Conservation (phyloP, 2,329 filamentous ascomycete species). For the Xylaria multiplex region DNA sequence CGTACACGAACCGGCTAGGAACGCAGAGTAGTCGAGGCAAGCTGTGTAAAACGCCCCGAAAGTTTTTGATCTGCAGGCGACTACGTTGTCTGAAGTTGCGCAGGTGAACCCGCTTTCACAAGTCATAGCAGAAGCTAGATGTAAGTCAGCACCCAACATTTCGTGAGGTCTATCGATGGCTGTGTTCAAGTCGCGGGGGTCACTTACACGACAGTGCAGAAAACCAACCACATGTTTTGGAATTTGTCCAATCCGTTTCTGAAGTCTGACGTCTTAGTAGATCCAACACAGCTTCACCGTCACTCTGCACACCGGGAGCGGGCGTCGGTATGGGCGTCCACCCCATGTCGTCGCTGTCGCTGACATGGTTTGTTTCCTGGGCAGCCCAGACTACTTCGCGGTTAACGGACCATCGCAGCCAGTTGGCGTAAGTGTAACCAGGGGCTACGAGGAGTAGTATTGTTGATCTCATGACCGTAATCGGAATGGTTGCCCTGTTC, state of each 20-base stretch:
- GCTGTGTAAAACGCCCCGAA: constrained; percentile 48
- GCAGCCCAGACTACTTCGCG: constrained; percentile 35
- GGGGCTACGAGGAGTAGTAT: constrained; percentile 36
- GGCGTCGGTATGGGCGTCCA: constrained; percentile 45
- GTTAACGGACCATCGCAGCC: constrained; percentile 42
- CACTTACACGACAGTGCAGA: constrained; percentile 46
- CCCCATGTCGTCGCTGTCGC: constrained; percentile 26
- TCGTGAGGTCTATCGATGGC: background rate
- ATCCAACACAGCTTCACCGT: constrained; percentile 38
- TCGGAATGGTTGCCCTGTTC: background rate
- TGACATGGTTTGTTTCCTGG: constrained; percentile 37
- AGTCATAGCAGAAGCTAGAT: constrained; percentile 41
- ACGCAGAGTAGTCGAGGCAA: constrained; percentile 51
- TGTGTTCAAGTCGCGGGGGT: background rate
- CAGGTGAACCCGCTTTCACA: constrained; percentile 42
- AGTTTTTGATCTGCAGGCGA: constrained; percentile 50
- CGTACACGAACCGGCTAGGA: constrained; percentile 45
- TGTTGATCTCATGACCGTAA: constrained; percentile 34
- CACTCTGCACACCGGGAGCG: constrained; percentile 37
- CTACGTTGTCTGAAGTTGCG: constrained; percentile 49
- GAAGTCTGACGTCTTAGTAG: constrained; percentile 33
- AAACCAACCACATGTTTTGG: constrained; percentile 47
- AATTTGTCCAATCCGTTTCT: constrained; percentile 43
- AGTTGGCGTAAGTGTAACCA: constrained; percentile 37
- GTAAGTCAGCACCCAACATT: constrained; percentile 14